Conservation (phyloP, 768 basidiomycete genomes). For the Mycena kentingensis region DNA sequence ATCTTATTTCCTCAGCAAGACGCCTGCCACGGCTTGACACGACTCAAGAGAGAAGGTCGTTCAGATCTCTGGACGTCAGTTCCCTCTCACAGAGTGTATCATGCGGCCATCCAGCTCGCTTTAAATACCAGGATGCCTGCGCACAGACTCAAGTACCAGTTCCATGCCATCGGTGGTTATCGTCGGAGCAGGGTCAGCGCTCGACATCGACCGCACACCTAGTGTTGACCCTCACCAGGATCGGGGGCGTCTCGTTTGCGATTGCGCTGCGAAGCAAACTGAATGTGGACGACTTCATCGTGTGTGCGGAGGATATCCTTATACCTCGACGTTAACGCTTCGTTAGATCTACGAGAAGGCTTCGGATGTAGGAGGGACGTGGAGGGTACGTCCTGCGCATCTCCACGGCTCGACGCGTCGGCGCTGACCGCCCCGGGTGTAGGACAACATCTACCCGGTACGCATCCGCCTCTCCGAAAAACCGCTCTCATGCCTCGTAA, state of each 20-base stretch:
- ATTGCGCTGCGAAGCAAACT: constrained; percentile 43
- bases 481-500: constrained; percentile 29
- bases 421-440: not conserved
- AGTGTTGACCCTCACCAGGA: constrained; percentile 25
- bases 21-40: too few species aligned
- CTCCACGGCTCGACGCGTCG: too few species aligned
- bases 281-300: constrained; percentile 42
- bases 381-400: constrained; percentile 52
- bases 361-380: constrained; percentile 49
- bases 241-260: constrained; percentile 45
- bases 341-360: constrained; percentile 51
- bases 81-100: too few species aligned
- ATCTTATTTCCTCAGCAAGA: too few species aligned
- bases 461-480: not conserved
- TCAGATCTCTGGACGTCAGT: too few species aligned
- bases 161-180: constrained; percentile 26
- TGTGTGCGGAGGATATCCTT: constrained; percentile 20
- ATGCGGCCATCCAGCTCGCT: too few species aligned
- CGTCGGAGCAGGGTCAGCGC: constrained; percentile 38
- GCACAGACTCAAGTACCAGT: too few species aligned
- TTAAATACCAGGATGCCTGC: too few species aligned
- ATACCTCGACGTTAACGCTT: not conserved
- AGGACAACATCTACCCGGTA: constrained; percentile 43
- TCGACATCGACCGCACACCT: not conserved
- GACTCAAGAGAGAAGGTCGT: too few species aligned